These are phyloP conservation scores for Perkinsus marinus DNA, from an alignment of 169 alveolate genomes.

Conservation along the genomic window DNA sequence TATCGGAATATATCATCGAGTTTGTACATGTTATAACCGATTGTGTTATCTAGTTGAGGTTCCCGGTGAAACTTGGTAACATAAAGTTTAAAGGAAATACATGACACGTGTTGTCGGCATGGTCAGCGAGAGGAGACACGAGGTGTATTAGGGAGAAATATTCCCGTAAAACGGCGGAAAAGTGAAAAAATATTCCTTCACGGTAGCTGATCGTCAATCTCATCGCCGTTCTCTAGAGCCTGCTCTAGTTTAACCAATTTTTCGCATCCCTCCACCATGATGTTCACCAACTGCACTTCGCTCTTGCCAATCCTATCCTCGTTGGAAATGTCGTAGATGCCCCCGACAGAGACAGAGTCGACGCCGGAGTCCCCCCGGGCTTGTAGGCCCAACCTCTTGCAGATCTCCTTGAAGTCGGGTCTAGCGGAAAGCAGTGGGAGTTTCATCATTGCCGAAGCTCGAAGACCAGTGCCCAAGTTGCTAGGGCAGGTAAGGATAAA, in stretches of 20 bases:
- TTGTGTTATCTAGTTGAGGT: too few relatives aligned
- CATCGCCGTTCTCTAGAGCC: conserved; percentile 3
- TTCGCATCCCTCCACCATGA: conserved; percentile 10
- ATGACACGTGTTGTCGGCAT: too few relatives aligned
- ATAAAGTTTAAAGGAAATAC: too few relatives aligned
- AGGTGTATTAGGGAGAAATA: neutral
- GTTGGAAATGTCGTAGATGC: conserved; percentile 14
- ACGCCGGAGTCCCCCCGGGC: conserved; percentile 12
- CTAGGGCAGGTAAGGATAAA: conserved; percentile 36
- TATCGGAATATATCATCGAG: too few relatives aligned
- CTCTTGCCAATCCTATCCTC: conserved; percentile 10
- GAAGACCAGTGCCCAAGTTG: conserved; percentile 40
- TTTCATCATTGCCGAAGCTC: conserved; percentile 31
- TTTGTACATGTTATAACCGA: too few relatives aligned
- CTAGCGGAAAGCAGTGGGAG: conserved; percentile 11
- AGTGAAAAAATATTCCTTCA: neutral
- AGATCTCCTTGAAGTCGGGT: neutral
- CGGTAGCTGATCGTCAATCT: neutral
- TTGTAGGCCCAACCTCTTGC: conserved; percentile 5
- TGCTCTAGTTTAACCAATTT: conserved; percentile 7
- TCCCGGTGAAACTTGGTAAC: too few relatives aligned
- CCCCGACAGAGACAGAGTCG: conserved; percentile 10
- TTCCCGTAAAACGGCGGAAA: neutral
- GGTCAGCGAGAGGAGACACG: too few relatives aligned
- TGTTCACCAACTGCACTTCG: conserved; percentile 20